Percentiles rank a stretch among this genome's conserved stretches.
phyloP scores from a whole-genome alignment of 306 rosid genomes.

The Cercis canadensis region DNA sequence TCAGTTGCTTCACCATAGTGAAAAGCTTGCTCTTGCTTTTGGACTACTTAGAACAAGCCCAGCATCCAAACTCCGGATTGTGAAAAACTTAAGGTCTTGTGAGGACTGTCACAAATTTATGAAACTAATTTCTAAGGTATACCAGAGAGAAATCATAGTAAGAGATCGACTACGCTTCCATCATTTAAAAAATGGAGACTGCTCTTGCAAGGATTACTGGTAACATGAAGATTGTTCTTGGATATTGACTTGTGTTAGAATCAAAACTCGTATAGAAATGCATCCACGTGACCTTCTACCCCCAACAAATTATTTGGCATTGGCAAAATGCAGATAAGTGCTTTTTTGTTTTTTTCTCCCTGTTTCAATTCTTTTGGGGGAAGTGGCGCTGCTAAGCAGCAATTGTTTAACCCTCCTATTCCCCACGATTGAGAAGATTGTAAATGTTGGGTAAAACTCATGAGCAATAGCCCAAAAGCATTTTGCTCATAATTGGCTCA shows the following conservation, averaged over 20 bases:
- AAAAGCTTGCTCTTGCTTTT: constrained; percentile 53
- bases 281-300: neutral
- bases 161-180: constrained; percentile 46
- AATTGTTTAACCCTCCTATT: too few species aligned
- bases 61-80: constrained; percentile 34
- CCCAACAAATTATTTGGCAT: neutral
- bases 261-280: neutral
- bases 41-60: constrained; percentile 34
- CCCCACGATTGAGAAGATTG: too few species aligned
- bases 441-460: too few species aligned
- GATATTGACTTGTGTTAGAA: neutral
- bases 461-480: too few species aligned
- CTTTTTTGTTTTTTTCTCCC: too few species aligned
- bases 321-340: neutral
- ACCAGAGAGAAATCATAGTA: constrained; percentile 43
- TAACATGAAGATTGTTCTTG: neutral
- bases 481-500: too few species aligned
- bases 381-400: too few species aligned
- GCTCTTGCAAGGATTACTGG: constrained; percentile 47
- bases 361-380: too few species aligned
- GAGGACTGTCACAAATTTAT: constrained; percentile 45
- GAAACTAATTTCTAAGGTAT: constrained; percentile 47
- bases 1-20: constrained; percentile 59
- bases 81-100: constrained; percentile 44
- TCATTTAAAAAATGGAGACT: constrained; percentile 47